phyloP scores from a whole-genome alignment of 495 filamentous ascomycete species.

The Neurospora sp. region DNA sequence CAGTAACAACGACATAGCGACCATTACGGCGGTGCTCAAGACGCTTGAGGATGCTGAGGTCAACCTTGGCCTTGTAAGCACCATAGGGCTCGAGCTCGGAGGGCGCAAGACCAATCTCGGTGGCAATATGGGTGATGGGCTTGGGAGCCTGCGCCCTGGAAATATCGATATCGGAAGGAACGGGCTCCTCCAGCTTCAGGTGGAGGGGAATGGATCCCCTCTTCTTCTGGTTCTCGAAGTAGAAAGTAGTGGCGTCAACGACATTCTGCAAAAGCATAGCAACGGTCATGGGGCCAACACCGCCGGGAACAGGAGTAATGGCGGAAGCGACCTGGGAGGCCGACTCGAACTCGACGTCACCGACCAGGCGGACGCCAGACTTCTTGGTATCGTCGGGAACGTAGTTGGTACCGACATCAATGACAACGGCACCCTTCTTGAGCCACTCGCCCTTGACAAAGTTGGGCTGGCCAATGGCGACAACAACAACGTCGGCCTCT shows the following conservation, averaged over 20 bases:
- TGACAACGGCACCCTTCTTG: constrained; percentile 86
- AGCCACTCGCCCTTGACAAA: constrained; percentile 93
- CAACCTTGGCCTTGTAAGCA: constrained; percentile 89
- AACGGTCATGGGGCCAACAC: constrained; percentile 97
- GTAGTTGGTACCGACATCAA: constrained; percentile 97
- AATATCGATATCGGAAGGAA: constrained; percentile 89
- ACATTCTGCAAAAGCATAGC: constrained; percentile 96
- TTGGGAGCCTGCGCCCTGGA: constrained; percentile 86
- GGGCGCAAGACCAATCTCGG: constrained; percentile 75
- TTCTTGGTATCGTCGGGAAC: constrained; percentile 90
- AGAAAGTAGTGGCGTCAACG: constrained; percentile 66
- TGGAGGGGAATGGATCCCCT: constrained; percentile 69
- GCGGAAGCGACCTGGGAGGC: constrained; percentile 81
- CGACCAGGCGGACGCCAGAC: constrained; percentile 86
- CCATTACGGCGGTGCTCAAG: constrained; percentile 81
- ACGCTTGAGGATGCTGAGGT: constrained; percentile 68
- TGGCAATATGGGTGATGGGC: constrained; percentile 69
- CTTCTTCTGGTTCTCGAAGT: constrained; percentile 71
- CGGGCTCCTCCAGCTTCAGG: constrained; percentile 60
- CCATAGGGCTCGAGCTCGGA: constrained; percentile 92
- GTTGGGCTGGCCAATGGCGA: constrained; percentile 77
- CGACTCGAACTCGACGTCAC: constrained; percentile 88
- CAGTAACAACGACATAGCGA: constrained; percentile 81
- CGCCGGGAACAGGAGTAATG: constrained; percentile 94
- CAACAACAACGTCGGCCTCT: constrained; percentile 79